Conservation (phyloP, 345 rosid genomes). For the Isatis tinctoria region DNA sequence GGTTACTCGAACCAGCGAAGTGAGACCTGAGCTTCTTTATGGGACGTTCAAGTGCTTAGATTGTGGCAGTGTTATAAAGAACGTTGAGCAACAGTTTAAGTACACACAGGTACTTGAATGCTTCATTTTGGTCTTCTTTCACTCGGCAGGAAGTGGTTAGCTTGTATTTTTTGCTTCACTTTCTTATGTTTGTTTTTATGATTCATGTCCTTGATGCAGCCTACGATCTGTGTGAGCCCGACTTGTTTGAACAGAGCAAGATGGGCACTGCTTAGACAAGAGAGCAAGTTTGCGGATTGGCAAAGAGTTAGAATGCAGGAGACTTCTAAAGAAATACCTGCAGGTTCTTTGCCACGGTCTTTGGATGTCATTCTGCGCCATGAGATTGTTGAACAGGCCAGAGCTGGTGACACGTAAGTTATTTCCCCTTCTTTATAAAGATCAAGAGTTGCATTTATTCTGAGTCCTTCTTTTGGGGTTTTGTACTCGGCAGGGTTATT, state of each 20-base stretch:
- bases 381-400: conserved; percentile 95
- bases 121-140: background rate
- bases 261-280: conserved; percentile 93
- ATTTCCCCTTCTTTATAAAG: background rate
- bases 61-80: conserved; percentile 65
- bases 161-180: background rate
- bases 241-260: conserved; percentile 57
- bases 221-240: conserved; percentile 70
- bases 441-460: conserved; percentile 1
- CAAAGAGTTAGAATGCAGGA: conserved; percentile 99
- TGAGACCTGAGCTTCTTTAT: conserved; percentile 89
- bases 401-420: conserved; percentile 91
- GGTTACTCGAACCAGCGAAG: conserved; percentile 95
- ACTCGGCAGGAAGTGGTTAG: background rate
- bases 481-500: conserved; percentile 59
- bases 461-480: background rate
- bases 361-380: conserved; percentile 93
- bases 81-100: conserved; percentile 94
- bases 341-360: conserved; percentile 93
- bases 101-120: conserved; percentile 68
- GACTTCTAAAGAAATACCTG: conserved; percentile 96
- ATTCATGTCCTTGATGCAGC: conserved; percentile 41
- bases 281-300: conserved; percentile 97
- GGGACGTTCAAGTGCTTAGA: conserved; percentile 91
- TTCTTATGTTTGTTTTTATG: background rate